phyloP scores from a whole-genome alignment of 1,284 basidiomycete genomes.

The Melanopsichium pennsylvanicum region DNA sequence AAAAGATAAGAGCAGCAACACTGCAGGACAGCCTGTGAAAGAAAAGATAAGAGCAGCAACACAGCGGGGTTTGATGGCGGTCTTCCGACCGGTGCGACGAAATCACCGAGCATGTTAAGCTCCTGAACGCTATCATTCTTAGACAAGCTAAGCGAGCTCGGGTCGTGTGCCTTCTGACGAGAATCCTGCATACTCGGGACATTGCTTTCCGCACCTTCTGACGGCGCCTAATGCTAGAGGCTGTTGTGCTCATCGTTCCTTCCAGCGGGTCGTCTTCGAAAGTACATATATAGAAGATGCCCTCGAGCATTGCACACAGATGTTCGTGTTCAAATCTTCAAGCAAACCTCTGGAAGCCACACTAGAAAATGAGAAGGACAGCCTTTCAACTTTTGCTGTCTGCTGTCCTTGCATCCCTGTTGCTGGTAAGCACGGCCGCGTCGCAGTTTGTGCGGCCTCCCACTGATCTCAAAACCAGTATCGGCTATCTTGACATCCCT shows the following conservation, averaged over 20 bases:
- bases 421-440: not conserved
- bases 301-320: too few relatives aligned
- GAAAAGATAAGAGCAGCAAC: not conserved
- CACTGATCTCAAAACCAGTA: conserved; percentile 18
- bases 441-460: conserved; percentile 36
- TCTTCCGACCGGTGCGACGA: not conserved
- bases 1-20: not conserved
- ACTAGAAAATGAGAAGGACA: not conserved
- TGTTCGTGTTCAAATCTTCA: too few relatives aligned
- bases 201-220: not conserved
- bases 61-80: too few relatives aligned
- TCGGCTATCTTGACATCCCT: conserved; percentile 35
- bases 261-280: too few relatives aligned
- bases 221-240: too few relatives aligned
- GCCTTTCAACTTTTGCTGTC: not conserved
- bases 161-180: conserved; percentile 8
- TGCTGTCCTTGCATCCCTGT: conserved; percentile 1
- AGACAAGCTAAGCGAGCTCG: conserved; percentile 1
- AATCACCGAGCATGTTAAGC: not conserved
- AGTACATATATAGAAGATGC: too few relatives aligned
- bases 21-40: not conserved
- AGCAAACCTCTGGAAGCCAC: too few relatives aligned
- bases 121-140: not conserved
- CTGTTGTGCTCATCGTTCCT: not conserved
- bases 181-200: conserved; percentile 1